These are phyloP conservation scores for Evernia prunastri DNA, from an alignment of 495 filamentous ascomycete genomes.

Conservation along the genomic window DNA sequence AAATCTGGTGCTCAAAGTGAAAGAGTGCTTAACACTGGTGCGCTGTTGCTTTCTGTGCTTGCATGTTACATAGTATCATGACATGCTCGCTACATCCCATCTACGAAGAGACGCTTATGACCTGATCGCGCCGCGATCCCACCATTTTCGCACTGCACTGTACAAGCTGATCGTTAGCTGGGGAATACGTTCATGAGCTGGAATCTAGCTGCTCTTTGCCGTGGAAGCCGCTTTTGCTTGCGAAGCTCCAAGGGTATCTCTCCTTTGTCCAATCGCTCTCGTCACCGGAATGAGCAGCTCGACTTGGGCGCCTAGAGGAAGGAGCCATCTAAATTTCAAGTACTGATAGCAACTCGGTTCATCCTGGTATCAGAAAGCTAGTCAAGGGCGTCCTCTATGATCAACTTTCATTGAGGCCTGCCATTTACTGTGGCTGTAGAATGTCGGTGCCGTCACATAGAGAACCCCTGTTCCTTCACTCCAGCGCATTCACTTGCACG, in stretches of 20 bases:
- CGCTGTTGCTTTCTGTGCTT: slow-evolving; percentile 6
- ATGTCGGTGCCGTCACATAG: background rate
- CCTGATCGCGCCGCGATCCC: background rate
- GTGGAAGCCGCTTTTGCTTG: background rate
- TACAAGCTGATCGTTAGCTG: background rate
- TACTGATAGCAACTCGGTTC: background rate
- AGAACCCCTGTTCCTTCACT: background rate
- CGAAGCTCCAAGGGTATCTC: background rate
- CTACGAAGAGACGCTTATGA: background rate
- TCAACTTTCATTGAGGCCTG: background rate
- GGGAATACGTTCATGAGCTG: background rate
- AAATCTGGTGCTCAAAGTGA: slow-evolving; percentile 8
- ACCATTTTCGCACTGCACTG: background rate
- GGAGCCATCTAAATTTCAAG: background rate
- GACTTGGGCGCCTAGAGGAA: background rate
- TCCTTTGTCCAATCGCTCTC: background rate
- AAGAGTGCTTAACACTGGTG: slow-evolving; percentile 1
- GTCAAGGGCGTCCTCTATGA: background rate
- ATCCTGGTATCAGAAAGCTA: background rate
- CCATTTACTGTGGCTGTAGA: background rate
- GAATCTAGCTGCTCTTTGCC: background rate
- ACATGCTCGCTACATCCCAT: background rate
- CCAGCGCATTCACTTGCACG: background rate
- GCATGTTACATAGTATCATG: slow-evolving; percentile 1
- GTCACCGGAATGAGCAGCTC: background rate